phyloP scores from a whole-genome alignment of 345 rosid species.

The Murraya paniculata region DNA sequence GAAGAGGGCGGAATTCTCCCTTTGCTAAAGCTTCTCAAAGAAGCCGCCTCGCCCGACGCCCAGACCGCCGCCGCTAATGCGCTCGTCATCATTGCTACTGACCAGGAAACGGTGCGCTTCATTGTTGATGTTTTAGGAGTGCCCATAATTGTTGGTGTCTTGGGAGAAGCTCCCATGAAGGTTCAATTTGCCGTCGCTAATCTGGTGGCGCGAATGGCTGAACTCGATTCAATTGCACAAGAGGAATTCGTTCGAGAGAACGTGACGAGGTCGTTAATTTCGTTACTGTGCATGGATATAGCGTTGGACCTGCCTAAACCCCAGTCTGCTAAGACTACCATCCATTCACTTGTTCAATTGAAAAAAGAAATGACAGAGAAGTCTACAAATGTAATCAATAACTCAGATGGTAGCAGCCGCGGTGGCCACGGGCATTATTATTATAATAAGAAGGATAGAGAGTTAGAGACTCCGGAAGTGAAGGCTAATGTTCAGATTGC shows the following conservation, averaged over 20 bases:
- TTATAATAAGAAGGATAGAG: constrained; percentile 38
- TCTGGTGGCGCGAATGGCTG: constrained; percentile 53
- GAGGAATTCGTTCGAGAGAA: constrained; percentile 50
- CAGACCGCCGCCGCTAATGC: constrained; percentile 50
- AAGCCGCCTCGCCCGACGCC: constrained; percentile 43
- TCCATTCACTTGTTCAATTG: constrained; percentile 54
- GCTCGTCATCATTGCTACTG: constrained; percentile 33
- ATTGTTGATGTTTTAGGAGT: constrained; percentile 39
- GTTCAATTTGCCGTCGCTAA: constrained; percentile 52
- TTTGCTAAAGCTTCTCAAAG: constrained; percentile 51
- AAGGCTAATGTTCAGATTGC: constrained; percentile 37
- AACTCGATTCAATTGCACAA: constrained; percentile 35
- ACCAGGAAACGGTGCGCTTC: constrained; percentile 33
- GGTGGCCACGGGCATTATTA: constrained; percentile 18
- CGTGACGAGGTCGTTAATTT: constrained; percentile 46
- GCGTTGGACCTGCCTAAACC: constrained; percentile 25
- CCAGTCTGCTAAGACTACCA: constrained; percentile 30
- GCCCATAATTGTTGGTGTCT: constrained; percentile 42
- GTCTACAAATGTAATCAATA: constrained; percentile 5
- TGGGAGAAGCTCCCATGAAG: constrained; percentile 42
- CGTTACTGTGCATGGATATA: constrained; percentile 37
- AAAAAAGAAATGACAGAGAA: constrained; percentile 39
- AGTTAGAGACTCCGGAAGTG: constrained; percentile 37
- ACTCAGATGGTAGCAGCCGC: constrained; percentile 41
- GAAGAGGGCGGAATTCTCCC: constrained; percentile 57